phyloP scores from a whole-genome alignment of 768 basidiomycete species.

The Trametes cingulata region DNA sequence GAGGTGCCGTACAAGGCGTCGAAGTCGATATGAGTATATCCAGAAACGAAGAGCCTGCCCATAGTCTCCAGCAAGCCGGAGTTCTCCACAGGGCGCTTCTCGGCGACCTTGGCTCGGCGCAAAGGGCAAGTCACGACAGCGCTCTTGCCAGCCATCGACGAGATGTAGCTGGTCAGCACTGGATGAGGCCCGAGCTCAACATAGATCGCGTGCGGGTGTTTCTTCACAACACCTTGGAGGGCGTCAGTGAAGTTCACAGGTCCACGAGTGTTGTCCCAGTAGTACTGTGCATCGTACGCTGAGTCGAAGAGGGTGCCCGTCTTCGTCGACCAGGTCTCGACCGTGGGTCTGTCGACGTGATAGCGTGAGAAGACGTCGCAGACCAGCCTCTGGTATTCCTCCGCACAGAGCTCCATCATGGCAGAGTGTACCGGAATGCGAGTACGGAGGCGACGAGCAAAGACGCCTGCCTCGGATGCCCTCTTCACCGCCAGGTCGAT shows the following conservation, averaged over 20 bases:
- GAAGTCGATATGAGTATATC: conserved; percentile 38
- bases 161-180: conserved; percentile 39
- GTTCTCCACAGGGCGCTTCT: conserved; percentile 27
- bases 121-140: conserved; percentile 31
- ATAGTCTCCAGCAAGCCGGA: conserved; percentile 29
- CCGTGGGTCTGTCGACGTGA: conserved; percentile 27
- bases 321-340: conserved; percentile 41
- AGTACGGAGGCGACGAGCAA: conserved; percentile 40
- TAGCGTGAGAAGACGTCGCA: conserved; percentile 36
- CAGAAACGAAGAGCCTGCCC: conserved; percentile 34
- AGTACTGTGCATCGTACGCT: conserved; percentile 39
- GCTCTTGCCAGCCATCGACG: conserved; percentile 24
- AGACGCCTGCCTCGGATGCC: conserved; percentile 33
- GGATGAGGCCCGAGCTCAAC: conserved; percentile 46
- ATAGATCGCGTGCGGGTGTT: conserved; percentile 32
- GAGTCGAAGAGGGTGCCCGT: conserved; percentile 31
- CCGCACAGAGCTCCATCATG: conserved; percentile 40
- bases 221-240: conserved; percentile 27
- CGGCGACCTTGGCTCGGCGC: conserved; percentile 30
- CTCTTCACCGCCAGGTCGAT: conserved; percentile 35
- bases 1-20: conserved; percentile 29
- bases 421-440: conserved; percentile 41
- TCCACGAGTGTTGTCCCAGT: conserved; percentile 41
- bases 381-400: conserved; percentile 31
- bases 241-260: conserved; percentile 42